Percentiles rank a stretch among this genome's conserved stretches.
These are phyloP conservation scores for Sonneratia caseolaris DNA, from an alignment of 345 rosid genomes.

Conservation along the genomic window DNA sequence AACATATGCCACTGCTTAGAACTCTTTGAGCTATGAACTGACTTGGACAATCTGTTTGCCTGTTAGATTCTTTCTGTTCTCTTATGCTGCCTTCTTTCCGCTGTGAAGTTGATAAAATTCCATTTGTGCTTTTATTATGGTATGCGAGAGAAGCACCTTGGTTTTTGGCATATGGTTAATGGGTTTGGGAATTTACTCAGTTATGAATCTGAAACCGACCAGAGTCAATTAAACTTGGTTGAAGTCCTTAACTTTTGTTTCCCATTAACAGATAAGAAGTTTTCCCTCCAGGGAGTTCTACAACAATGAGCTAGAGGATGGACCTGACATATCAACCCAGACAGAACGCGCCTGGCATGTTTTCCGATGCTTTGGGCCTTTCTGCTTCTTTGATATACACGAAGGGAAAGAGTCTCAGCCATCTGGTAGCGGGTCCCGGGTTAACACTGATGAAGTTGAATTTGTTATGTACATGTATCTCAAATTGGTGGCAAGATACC, in stretches of 20 bases:
- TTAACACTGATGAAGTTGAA: slow-evolving; percentile 72
- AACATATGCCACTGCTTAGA: neutral
- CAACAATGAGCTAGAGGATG: slow-evolving; percentile 69
- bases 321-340: slow-evolving; percentile 47
- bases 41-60: neutral
- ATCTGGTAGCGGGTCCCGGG: slow-evolving; percentile 75
- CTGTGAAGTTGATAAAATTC: neutral
- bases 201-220: neutral
- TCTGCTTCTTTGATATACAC: slow-evolving; percentile 78
- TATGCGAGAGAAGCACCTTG: neutral
- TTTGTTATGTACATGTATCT: slow-evolving; percentile 74
- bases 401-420: slow-evolving; percentile 85
- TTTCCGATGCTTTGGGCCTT: slow-evolving; percentile 78
- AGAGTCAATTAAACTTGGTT: neutral
- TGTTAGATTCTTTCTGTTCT: neutral
- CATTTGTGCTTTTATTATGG: neutral
- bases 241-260: neutral
- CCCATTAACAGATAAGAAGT: slow-evolving; percentile 52
- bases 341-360: slow-evolving; percentile 79
- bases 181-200: neutral
- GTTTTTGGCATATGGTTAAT: neutral
- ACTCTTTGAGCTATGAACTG: neutral
- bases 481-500: slow-evolving; percentile 62
- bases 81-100: neutral
- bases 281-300: slow-evolving; percentile 91